Percentiles rank a stretch among this genome's conserved stretches.
These are phyloP conservation scores for Amauroascus niger DNA, from an alignment of 2,329 filamentous ascomycete genomes.

Conservation along the genomic window DNA sequence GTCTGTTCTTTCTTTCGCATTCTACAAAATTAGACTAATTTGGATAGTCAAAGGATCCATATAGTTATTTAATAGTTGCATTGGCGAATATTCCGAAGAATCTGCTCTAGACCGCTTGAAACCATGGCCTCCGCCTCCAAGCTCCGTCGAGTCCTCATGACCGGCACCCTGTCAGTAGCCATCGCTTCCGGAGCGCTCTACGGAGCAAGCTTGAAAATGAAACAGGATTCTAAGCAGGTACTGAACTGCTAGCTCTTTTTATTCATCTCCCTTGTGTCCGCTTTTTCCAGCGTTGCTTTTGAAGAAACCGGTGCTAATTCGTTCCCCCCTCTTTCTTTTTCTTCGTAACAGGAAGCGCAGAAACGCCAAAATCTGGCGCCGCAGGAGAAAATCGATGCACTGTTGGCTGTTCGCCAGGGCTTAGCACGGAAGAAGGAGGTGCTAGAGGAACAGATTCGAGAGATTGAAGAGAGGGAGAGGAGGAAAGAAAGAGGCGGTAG, in stretches of 20 bases:
- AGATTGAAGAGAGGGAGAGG: constrained; percentile 35
- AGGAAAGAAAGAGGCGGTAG: neutral
- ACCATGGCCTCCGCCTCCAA: constrained; percentile 26
- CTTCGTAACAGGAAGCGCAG: constrained; percentile 34
- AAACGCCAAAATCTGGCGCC: constrained; percentile 42
- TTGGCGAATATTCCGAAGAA: too few relatives aligned
- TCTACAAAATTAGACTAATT: too few relatives aligned
- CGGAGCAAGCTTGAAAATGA: constrained; percentile 44
- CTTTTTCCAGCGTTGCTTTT: too few relatives aligned
- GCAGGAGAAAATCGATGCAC: constrained; percentile 46
- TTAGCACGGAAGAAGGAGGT: constrained; percentile 44
- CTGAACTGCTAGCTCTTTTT: neutral
- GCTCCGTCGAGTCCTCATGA: constrained; percentile 44
- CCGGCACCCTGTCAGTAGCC: constrained; percentile 46
- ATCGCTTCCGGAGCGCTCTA: constrained; percentile 51
- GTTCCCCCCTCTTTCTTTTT: neutral
- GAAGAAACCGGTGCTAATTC: neutral
- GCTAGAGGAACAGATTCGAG: constrained; percentile 49
- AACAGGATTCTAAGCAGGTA: constrained; percentile 19
- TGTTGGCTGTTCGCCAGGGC: constrained; percentile 43
- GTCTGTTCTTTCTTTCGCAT: too few relatives aligned
- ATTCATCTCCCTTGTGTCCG: neutral
- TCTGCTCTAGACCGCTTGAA: neutral
- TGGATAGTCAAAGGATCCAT: too few relatives aligned
- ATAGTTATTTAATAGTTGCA: too few relatives aligned